Evolutionary conservation across 768 basidiomycete species (phyloP).

Genomic region (Leucosporidium creatinivorum): DNA sequence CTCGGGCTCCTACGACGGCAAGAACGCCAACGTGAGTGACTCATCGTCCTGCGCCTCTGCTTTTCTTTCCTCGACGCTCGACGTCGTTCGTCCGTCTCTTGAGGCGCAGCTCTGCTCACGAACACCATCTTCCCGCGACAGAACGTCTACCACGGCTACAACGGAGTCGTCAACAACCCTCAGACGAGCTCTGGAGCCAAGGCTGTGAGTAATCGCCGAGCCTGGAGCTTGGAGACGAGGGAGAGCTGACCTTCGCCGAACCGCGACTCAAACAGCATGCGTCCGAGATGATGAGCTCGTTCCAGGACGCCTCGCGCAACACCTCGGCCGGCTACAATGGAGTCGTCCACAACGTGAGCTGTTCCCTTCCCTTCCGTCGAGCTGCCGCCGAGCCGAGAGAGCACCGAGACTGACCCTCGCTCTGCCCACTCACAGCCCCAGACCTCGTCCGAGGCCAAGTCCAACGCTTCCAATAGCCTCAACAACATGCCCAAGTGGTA

Average conservation of each 20-base stretch:
- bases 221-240: too few relatives aligned
- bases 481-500: conserved; percentile 1
- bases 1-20: not conserved
- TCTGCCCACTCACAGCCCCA: not conserved
- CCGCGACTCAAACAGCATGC: too few relatives aligned
- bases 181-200: not conserved
- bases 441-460: conserved; percentile 1
- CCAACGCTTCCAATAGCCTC: not conserved
- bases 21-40: not conserved
- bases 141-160: not conserved
- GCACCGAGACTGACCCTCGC: not conserved
- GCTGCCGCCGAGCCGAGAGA: not conserved
- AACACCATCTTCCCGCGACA: not conserved
- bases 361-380: too few relatives aligned
- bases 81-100: not conserved
- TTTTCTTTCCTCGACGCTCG: not conserved
- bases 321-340: conserved; percentile 3
- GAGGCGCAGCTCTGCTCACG: not conserved
- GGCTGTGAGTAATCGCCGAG: not conserved
- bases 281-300: conserved; percentile 1
- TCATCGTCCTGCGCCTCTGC: not conserved
- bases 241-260: too few relatives aligned
- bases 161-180: conserved; percentile 2
- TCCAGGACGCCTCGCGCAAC: not conserved
- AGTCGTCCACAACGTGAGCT: conserved; percentile 1